Evolutionary conservation across 352 stramenopile genomes (phyloP), one percentile per base, ranked within the genome.

Genomic region (Globisporangium mamillatum): DNA sequence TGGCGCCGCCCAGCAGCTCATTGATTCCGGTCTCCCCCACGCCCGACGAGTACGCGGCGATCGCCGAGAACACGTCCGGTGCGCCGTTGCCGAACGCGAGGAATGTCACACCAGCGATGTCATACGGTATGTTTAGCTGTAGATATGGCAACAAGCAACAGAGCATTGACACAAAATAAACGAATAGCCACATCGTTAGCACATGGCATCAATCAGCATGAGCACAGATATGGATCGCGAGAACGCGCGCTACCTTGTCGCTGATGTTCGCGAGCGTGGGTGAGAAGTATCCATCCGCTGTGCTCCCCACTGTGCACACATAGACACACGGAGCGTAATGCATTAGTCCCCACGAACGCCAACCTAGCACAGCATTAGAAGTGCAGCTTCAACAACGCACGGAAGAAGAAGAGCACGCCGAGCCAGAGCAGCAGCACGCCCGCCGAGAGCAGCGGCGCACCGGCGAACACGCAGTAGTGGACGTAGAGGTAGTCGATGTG

Each of bases 71-170:
- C 0, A 99, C 96, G 77, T 99, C 98, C 2, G 97, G 96, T 16
- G 97, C 97, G 66, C 98, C 88, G 80, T 99, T 99, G 18, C 97
- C 98, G 63, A 99, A 97, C 38, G 97, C 96, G 46, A 99, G 78
- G 52, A 99, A 94, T 4, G 97, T 99, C 59, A 99, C 97, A 29
- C 98, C 97, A 1, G 97, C 95, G 62, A 99, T 95, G 52, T 97
- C 89, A 63, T 91, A 91, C 50, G 90, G 83, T n/a, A 97, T 78
- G 29, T 88, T 75, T 5, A 97, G 76, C 60, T 89, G 73, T 48
- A 48, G 14, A n/a, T n/a, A 48, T 48, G 36, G 36, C 36, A 10
- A 46, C 38, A 14, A 46, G 38, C 20, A 27, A 20, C 29, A 29
- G 0, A 29, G 27, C 27, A 29, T 29, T 29, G 27, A 29, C 27